Base-by-base conservation (phyloP, 169 alveolate genomes). In the Neospora caninum region DNA sequence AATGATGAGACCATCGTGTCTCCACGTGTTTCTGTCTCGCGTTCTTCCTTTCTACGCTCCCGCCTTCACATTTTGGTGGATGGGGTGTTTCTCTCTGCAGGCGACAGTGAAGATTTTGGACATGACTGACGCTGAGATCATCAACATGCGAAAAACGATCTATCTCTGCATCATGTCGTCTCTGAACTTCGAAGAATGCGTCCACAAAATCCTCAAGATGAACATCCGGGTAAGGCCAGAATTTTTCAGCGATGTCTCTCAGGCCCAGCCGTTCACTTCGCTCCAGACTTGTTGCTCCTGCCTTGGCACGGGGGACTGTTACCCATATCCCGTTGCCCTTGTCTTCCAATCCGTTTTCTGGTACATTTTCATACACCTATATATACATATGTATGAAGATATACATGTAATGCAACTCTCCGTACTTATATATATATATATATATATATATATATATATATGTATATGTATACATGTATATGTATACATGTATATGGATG, bases 101-200 rank as follows among this genome's bases (percentile, higher is more conserved):
- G n/a, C 73, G n/a, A 42, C 94, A 58, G 94, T 93, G 89, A 92
- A 96, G 80, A 97, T 97, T 45, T 87, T 95, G 53, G 99, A 99
- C 96, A 97, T 97, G 96, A 98, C 99, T 29, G 99, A 99, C 86
- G 99, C 98, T 94, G 99, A 99, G 91, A 94, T 98, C 88, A 97
- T 99, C 18, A 98, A 98, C 96, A 96, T 99, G 94, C 94, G 99
- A 91, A 98, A 98, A 96, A 98, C 98, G 88, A 98, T 99, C 73
- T 99, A 99, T 97, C 96, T 99, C 83, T 98, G 99, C 92, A 99
- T 99, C 82, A 99, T 99, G 99, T 98, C 99, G 70, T 98, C 99
- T 34, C 98, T 99, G 54, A 99, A 99, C 95, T 99, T 97, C 95
- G 99, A 99, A 96, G 99, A 99, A 96, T 99, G 99, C 94, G 99